These are phyloP conservation scores for Umbelopsis vinacea DNA, from an alignment of 192 early-diverging fungal genomes.

Conservation along the genomic window DNA sequence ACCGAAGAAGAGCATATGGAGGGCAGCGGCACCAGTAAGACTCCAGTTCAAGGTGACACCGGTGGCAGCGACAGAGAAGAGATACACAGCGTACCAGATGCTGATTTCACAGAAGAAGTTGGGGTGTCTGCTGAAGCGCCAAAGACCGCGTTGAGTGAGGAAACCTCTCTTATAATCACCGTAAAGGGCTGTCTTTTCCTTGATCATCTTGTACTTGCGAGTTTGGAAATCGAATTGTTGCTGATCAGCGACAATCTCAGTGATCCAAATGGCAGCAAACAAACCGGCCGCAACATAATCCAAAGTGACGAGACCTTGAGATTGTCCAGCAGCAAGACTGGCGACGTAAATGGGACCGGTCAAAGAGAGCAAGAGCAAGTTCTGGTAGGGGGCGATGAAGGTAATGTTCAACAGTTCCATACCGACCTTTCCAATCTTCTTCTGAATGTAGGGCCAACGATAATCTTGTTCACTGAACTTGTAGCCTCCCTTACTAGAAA, in stretches of 20 bases:
- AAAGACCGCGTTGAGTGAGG: constrained; percentile 69
- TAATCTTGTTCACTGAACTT: constrained; percentile 71
- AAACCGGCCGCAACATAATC: constrained; percentile 51
- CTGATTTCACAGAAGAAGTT: constrained; percentile 84
- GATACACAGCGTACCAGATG: constrained; percentile 68
- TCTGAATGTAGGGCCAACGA: constrained; percentile 63
- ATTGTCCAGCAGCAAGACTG: constrained; percentile 22
- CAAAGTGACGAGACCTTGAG: constrained; percentile 39
- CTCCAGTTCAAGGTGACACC: constrained; percentile 47
- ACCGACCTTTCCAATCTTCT: constrained; percentile 37
- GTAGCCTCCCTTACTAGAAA: constrained; percentile 75
- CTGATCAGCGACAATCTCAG: constrained; percentile 77
- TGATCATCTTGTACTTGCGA: constrained; percentile 51
- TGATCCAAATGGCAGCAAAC: constrained; percentile 52
- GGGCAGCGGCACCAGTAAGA: constrained; percentile 50
- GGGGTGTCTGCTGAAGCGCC: constrained; percentile 76
- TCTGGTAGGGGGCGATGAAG: constrained; percentile 80
- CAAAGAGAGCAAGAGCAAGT: constrained; percentile 66
- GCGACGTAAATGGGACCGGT: constrained; percentile 55
- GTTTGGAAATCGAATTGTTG: constrained; percentile 82
- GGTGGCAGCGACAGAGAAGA: constrained; percentile 58
- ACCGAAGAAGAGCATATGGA: constrained; percentile 74
- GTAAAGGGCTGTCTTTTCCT: constrained; percentile 22
- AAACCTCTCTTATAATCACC: constrained; percentile 69
- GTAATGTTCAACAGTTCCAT: constrained; percentile 72